Percentiles rank a stretch among this genome's conserved stretches.
phyloP scores from a whole-genome alignment of 352 stramenopile genomes.

The Globisporangium parvum region DNA sequence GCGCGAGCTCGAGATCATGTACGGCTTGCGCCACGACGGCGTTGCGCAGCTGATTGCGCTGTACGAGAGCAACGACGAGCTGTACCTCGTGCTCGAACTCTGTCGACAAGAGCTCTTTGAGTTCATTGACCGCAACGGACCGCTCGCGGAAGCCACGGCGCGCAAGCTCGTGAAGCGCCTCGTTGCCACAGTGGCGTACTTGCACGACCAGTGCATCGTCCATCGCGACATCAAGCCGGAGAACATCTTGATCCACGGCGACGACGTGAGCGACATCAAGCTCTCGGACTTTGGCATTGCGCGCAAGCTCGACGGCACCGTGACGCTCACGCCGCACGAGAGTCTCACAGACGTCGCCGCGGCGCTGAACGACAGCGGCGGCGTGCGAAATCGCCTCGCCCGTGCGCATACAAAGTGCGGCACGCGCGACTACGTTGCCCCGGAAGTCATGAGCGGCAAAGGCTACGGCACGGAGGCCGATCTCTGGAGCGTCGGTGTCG shows the following conservation, averaged over 20 bases:
- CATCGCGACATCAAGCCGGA: constrained; percentile 85
- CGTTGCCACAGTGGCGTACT: constrained; percentile 74
- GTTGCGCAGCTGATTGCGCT: constrained; percentile 77
- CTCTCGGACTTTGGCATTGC: constrained; percentile 83
- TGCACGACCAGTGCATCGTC: constrained; percentile 79
- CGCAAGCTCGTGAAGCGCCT: constrained; percentile 65
- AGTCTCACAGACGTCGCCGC: constrained; percentile 52
- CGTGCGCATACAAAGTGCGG: constrained; percentile 78
- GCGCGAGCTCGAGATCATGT: constrained; percentile 86
- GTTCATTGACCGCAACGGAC: constrained; percentile 70
- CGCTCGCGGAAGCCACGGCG: constrained; percentile 59
- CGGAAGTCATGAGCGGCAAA: constrained; percentile 85
- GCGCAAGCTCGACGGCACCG: constrained; percentile 51
- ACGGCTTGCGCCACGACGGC: constrained; percentile 58
- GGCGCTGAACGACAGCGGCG: constrained; percentile 32
- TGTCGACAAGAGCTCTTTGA: constrained; percentile 78
- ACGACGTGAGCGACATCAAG: constrained; percentile 73
- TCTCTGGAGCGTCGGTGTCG: constrained; percentile 91
- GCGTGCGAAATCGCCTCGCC: constrained; percentile 63
- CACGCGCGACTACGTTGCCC: constrained; percentile 78
- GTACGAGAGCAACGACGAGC: constrained; percentile 62
- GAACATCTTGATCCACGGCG: constrained; percentile 68
- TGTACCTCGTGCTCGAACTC: constrained; percentile 83
- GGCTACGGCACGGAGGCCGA: constrained; percentile 92
- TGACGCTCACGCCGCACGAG: constrained; percentile 67